phyloP scores from a whole-genome alignment of 129 eudicot species.

The Helianthus tuberosus region DNA sequence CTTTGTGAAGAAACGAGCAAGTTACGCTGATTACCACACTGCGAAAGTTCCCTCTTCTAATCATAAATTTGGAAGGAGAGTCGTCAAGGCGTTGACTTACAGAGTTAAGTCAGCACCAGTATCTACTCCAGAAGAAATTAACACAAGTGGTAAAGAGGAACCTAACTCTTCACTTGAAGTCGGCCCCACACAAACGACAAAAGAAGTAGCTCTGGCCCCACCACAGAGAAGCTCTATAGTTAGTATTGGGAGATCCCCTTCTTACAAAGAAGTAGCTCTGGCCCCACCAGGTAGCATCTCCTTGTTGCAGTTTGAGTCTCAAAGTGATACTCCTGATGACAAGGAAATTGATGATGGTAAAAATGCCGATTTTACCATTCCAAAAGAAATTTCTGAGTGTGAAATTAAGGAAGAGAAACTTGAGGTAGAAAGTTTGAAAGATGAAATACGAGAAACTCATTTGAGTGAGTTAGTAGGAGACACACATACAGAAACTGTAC shows the following conservation, averaged over 20 bases:
- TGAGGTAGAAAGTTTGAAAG: slow-evolving; percentile 37
- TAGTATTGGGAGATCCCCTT: slow-evolving; percentile 91
- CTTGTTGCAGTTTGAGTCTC: slow-evolving; percentile 52
- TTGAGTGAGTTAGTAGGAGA: slow-evolving; percentile 28
- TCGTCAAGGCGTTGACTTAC: slow-evolving; percentile 81
- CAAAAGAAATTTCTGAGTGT: slow-evolving; percentile 27
- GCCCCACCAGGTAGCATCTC: slow-evolving; percentile 95
- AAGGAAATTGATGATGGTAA: slow-evolving; percentile 44
- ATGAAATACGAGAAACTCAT: slow-evolving; percentile 49
- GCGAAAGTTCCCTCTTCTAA: slow-evolving; percentile 61
- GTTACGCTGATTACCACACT: slow-evolving; percentile 66
- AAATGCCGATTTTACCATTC: slow-evolving; percentile 30
- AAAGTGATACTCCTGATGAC: slow-evolving; percentile 44
- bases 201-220: slow-evolving; percentile 48
- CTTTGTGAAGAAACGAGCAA: slow-evolving; percentile 68
- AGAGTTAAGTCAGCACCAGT: slow-evolving; percentile 83
- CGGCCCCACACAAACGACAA: slow-evolving; percentile 41
- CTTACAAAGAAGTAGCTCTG: slow-evolving; percentile 96
- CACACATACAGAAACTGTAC: slow-evolving; percentile 28
- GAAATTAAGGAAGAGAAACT: slow-evolving; percentile 38
- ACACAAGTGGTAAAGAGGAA: slow-evolving; percentile 45
- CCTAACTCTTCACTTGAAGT: slow-evolving; percentile 41
- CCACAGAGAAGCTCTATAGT: slow-evolving; percentile 69
- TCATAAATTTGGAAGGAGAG: slow-evolving; percentile 74
- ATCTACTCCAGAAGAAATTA: slow-evolving; percentile 47